Conservation (phyloP, 495 filamentous ascomycete species). For the Lichenothelia convexa region DNA sequence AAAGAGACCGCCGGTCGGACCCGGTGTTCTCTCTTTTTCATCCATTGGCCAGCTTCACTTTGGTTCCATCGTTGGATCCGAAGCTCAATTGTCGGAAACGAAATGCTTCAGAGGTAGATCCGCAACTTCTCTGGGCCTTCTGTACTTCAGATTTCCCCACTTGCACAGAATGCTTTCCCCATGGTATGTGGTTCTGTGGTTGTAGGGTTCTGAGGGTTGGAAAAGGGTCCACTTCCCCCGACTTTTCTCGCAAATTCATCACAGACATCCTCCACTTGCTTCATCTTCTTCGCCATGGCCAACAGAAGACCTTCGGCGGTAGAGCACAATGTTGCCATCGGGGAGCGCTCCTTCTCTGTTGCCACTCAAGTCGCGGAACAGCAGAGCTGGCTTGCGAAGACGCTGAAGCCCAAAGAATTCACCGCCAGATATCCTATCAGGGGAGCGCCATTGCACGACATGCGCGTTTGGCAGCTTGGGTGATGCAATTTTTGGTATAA, state of each 20-base stretch:
- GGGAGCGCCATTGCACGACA: constrained; percentile 12
- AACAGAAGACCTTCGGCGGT: not conserved
- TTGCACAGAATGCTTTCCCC: no score
- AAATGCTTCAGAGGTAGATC: no score
- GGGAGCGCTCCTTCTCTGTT: constrained; percentile 7
- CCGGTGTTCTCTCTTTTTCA: no score
- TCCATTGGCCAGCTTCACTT: no score
- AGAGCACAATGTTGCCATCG: constrained; percentile 1
- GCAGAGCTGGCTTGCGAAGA: constrained; percentile 16
- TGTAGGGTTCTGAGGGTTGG: no score
- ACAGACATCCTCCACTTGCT: not conserved
- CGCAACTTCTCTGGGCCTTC: no score
- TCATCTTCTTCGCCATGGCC: not conserved
- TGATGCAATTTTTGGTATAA: constrained; percentile 18
- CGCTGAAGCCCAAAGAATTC: constrained; percentile 16
- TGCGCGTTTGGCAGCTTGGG: constrained; percentile 19
- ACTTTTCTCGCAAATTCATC: not conserved
- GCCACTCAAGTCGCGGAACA: constrained; percentile 8
- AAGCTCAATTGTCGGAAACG: no score
- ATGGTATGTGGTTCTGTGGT: no score
- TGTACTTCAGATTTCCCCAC: no score
- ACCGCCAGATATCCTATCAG: constrained; percentile 16
- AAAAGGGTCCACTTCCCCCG: no score
- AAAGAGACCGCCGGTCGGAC: no score
- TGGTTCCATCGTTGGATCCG: no score